Base-by-base conservation (phyloP, 257 asterid genomes). In the Perilla frutescens region DNA sequence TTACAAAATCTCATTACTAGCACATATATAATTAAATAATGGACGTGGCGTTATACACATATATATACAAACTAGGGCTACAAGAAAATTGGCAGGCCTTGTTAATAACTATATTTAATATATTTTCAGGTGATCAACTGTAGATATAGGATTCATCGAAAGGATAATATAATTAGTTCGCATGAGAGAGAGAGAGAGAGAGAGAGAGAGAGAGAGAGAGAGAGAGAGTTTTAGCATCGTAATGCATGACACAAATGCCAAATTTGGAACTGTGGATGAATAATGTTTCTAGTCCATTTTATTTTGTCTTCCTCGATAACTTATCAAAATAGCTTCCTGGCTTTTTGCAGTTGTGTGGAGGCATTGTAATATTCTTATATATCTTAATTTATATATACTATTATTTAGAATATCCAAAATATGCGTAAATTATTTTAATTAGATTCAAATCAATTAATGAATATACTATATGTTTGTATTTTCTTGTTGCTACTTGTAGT, bases 71-170 rank as follows among this genome's bases (percentile, higher is more conserved):
- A 49, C 55, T 48, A 14, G 70, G 70, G 60, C 1, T 48, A 44
- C 76, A 71, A 45, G 39, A n/a, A 63, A 54, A 41, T 50, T 29
- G 5, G 12, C 4, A 6, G 54, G 50, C 67, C 51, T 74, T 54
- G 67, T 74, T 54, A 55, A 62, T 65, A 55, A 54, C 66, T 9
- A 39, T 9, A n/a, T 34, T 1, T 26, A 15, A 2, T 64, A 15
- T 40, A 43, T 50, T 62, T 56, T 12, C 36, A n/a, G 26, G 67
- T 31, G 20, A 15, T 56, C 39, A 11, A 40, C 44, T 66, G 47
- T 50, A 40, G 34, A 37, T 65, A 74, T 68, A 59, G 70, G 70
- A 75, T 49, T 68, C 71, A 76, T 68, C 80, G 75, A 60, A 39
- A 7, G 45, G 34, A 59, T 26, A 13, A 49, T 59, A n/a, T n/a